A percentile compares a stretch with the other conserved stretches of the same genome.
Evolutionary conservation across 2,329 filamentous ascomycete species (phyloP).

Genomic region (Dryadomyces quercivorus): DNA sequence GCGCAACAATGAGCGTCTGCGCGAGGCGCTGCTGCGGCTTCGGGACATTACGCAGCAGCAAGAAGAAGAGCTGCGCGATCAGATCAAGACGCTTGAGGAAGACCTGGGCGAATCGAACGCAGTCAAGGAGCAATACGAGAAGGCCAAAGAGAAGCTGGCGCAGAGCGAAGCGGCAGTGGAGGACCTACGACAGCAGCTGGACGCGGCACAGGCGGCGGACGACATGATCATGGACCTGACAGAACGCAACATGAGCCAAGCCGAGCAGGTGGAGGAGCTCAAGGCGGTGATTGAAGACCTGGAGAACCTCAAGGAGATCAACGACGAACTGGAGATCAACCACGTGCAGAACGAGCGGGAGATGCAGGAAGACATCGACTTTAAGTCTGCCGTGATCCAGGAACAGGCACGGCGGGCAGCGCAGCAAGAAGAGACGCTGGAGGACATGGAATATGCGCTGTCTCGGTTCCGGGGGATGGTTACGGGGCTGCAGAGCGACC

Average conservation of each 20-base stretch:
- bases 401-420: slow-evolving; percentile 63
- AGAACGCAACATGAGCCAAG: slow-evolving; percentile 73
- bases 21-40: slow-evolving; percentile 71
- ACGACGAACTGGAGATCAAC: slow-evolving; percentile 87
- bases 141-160: slow-evolving; percentile 59
- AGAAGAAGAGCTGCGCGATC: slow-evolving; percentile 64
- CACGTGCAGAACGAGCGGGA: slow-evolving; percentile 90
- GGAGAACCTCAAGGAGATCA: slow-evolving; percentile 81
- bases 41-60: slow-evolving; percentile 80
- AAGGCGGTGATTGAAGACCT: slow-evolving; percentile 74
- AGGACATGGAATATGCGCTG: slow-evolving; percentile 84
- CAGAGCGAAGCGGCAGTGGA: slow-evolving; percentile 65
- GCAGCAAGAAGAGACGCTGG: slow-evolving; percentile 67
- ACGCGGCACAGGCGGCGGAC: slow-evolving; percentile 77
- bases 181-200: slow-evolving; percentile 81
- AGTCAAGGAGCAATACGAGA: slow-evolving; percentile 57
- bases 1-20: slow-evolving; percentile 73
- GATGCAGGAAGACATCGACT: slow-evolving; percentile 85
- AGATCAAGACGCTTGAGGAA: slow-evolving; percentile 62
- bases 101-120: slow-evolving; percentile 56
- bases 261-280: slow-evolving; percentile 73
- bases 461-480: slow-evolving; percentile 83
- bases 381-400: slow-evolving; percentile 71
- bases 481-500: slow-evolving; percentile 67
- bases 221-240: slow-evolving; percentile 90